Base-by-base conservation (phyloP, 2,329 filamentous ascomycete species). In the Fusarium decemcellulare region DNA sequence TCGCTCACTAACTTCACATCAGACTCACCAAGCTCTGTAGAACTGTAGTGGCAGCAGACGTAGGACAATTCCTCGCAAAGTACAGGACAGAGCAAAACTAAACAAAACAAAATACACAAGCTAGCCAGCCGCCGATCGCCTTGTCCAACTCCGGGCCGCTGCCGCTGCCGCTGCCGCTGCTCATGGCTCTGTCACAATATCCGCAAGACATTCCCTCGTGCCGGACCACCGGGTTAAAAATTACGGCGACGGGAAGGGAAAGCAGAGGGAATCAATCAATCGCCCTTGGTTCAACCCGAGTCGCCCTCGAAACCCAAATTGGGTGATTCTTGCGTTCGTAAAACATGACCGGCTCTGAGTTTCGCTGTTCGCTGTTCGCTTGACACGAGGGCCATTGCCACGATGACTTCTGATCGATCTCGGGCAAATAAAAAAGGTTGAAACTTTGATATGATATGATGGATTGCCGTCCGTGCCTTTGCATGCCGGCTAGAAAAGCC, bases 321-420 rank as follows among this genome's bases (percentile, higher is more conserved):
- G 51, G 72, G 72, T 50, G 40, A 74, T 63, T 65, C 67, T 73
- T 72, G 72, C 72, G 71, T 71, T 68, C 55, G 70, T 72, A 56
- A 44, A 57, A 60, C 61, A 30, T 61, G 42, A 51, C 7, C 34
- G 40, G 18, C 30, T 27, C 12, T 5, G 23, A 4, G 23, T 23
- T 23, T 23, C 23, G 23, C 23, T 23, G 23, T 23, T 23, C 23
- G 23, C 23, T 23, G 23, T 23, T 23, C 23, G 23, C 23, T 23
- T 23, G 23, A 23, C 23, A 5, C 23, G 23, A 4, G 23, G 23
- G 23, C 23, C 23, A 23, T 23, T 23, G 23, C 23, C 23, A 23
- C 23, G 23, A 5, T 23, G 23, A 23, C 23, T 23, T 23, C 23
- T 23, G 44, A 32, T 27, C 29, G 27, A 30, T 23, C 18, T 12